Base-by-base conservation (phyloP, 2,329 filamentous ascomycete species). In the Coniella lustricola region DNA sequence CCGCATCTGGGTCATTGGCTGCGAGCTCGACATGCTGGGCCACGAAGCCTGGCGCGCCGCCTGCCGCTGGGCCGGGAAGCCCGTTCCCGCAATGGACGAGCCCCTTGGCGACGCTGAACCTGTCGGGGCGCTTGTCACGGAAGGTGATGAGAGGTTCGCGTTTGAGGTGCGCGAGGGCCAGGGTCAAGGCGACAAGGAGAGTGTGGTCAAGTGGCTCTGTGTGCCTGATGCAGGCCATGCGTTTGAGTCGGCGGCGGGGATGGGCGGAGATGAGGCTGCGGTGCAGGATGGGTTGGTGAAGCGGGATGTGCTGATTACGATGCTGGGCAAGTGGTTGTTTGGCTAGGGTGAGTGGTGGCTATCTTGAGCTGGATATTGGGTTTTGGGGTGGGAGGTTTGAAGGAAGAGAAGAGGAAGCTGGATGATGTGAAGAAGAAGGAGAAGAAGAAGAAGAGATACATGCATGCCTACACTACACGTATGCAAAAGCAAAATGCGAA, bases 21-120 rank as follows among this genome's bases (percentile, higher is more conserved):
- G 64, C 16, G 70, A 76, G 60, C 63, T 72, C 40, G 74, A 76
- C 57, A 67, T 72, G 60, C 59, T 74, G 4, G 66, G 65, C 2
- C 60, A 66, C 25, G 74, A 75, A 56, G 63, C 55, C 7, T 70
- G 64, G 64, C 55, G 62, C 29, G 57, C 69, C 57, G 65, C 65
- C 17, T 63, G 59, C 46, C 59, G 55, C 38, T 49, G 70, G 4
- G 62, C 64, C 2, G 67, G 64, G 0, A 61, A 58, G 21, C 55
- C 58, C 3, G 58, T 60, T 17, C 60, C 66, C n/a, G 21, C 54
- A 9, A 7, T 56, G 2, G 56, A 57, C 0, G 59, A 62, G 9
- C 55, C 49, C 20, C 58, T 65, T 4, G 67, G 68, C 4, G 56
- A 61, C 41, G 53, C 58, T 42, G 59, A 57, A 33, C 22, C 35